Percentiles rank a stretch among this genome's conserved stretches.
These are phyloP conservation scores for Aureobasidium mangrovei DNA, from an alignment of 2,329 filamentous ascomycete genomes.

Conservation along the genomic window DNA sequence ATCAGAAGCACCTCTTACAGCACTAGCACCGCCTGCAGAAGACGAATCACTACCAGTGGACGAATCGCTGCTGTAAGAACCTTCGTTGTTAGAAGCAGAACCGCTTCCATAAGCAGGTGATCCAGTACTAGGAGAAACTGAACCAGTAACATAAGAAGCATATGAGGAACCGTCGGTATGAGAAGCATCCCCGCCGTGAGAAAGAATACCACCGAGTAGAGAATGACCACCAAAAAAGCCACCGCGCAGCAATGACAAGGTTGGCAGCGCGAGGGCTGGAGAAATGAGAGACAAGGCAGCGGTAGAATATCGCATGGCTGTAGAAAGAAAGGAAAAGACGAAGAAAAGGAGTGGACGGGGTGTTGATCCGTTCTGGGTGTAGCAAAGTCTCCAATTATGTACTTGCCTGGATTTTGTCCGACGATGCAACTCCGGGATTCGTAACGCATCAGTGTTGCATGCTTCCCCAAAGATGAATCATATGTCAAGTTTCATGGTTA, in stretches of 20 bases:
- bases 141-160: neutral
- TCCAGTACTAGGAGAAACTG: neutral
- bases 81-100: neutral
- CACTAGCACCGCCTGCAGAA: neutral
- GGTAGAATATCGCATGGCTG: neutral
- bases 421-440: neutral
- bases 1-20: neutral
- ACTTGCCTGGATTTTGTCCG: neutral
- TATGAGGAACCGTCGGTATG: neutral
- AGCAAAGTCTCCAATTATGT: neutral
- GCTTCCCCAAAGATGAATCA: neutral
- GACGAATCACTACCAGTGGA: neutral
- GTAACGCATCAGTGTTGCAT: constrained; percentile 13
- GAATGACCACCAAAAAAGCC: neutral
- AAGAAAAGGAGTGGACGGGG: neutral
- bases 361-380: neutral
- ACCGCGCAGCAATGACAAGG: neutral
- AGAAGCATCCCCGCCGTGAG: neutral
- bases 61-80: neutral
- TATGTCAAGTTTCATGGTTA: constrained; percentile 7
- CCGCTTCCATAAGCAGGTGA: neutral
- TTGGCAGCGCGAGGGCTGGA: constrained; percentile 6
- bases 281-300: neutral
- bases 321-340: neutral
- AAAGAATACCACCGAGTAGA: neutral